phyloP scores from a whole-genome alignment of 2,329 filamentous ascomycete genomes.

The Ophiostoma triangulosporum region DNA sequence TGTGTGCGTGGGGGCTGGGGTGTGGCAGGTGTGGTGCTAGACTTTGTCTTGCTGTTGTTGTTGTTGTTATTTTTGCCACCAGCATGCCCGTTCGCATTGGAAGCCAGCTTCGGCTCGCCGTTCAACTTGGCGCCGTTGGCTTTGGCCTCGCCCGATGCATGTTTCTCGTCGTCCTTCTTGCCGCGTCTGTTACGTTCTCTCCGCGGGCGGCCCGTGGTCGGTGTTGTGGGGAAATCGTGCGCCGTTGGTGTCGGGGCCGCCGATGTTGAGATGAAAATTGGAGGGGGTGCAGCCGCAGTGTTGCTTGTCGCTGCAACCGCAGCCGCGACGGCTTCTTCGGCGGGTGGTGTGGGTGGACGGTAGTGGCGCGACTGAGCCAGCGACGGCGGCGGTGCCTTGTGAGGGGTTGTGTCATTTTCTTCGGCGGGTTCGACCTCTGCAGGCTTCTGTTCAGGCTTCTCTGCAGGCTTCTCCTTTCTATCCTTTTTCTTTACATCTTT shows the following conservation, averaged over 20 bases:
- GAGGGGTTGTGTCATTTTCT: neutral
- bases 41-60: conserved; percentile 18
- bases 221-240: neutral
- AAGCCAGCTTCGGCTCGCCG: too few relatives aligned
- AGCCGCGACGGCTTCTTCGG: neutral
- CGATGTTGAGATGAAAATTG: neutral
- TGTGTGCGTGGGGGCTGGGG: conserved; percentile 27
- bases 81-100: too few relatives aligned
- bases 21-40: conserved; percentile 12
- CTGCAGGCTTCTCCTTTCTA: neutral
- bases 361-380: conserved; percentile 15
- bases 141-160: neutral
- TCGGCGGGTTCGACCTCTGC: neutral
- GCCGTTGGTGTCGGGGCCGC: neutral
- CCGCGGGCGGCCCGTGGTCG: neutral
- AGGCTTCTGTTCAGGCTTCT: neutral
- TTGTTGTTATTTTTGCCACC: conserved; percentile 11
- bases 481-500: neutral
- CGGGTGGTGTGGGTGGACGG: conserved; percentile 9
- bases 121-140: neutral
- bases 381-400: conserved; percentile 8
- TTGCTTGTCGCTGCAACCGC: neutral
- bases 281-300: neutral
- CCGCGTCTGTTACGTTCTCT: neutral
- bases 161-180: neutral